A percentile compares a stretch with the other conserved stretches of the same genome.
Conservation (phyloP, 2,329 filamentous ascomycete species). For the Beauveria scarabaeidicola region DNA sequence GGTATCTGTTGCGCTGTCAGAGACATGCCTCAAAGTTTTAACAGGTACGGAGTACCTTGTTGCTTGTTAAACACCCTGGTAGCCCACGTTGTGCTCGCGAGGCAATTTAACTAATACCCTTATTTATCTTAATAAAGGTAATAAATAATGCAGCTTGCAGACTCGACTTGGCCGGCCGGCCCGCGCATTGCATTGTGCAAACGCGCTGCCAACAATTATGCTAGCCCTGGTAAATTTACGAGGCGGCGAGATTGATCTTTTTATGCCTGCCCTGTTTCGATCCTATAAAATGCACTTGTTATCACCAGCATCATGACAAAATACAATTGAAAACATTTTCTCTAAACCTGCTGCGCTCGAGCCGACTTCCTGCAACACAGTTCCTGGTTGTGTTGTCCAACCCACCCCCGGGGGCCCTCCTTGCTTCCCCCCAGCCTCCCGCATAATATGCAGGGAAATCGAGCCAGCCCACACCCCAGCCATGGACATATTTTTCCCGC, state of each 20-base stretch:
- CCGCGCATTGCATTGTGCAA: too few relatives aligned
- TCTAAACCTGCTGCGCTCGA: not conserved
- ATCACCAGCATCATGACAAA: not conserved
- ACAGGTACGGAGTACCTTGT: too few relatives aligned
- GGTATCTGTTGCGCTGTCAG: too few relatives aligned
- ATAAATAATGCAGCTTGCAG: too few relatives aligned
- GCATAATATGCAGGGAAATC: constrained; percentile 6
- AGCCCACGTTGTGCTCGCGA: too few relatives aligned
- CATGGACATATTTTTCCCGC: not conserved
- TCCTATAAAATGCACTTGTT: not conserved
- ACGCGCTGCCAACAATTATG: too few relatives aligned
- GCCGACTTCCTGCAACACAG: not conserved
- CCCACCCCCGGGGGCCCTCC: not conserved
- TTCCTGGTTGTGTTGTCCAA: not conserved
- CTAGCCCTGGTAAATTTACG: not conserved
- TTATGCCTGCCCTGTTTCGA: not conserved
- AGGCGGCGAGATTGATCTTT: not conserved
- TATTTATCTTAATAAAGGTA: too few relatives aligned
- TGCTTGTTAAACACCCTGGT: too few relatives aligned
- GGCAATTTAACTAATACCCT: too few relatives aligned
- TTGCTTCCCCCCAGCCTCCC: not conserved
- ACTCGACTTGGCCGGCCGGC: too few relatives aligned
- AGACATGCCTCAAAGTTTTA: too few relatives aligned
- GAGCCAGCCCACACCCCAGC: not conserved
- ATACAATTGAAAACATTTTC: not conserved